A percentile compares a stretch with the other conserved stretches of the same genome.
These are phyloP conservation scores for Ceriops decandra DNA, from an alignment of 345 rosid genomes.

Conservation along the genomic window DNA sequence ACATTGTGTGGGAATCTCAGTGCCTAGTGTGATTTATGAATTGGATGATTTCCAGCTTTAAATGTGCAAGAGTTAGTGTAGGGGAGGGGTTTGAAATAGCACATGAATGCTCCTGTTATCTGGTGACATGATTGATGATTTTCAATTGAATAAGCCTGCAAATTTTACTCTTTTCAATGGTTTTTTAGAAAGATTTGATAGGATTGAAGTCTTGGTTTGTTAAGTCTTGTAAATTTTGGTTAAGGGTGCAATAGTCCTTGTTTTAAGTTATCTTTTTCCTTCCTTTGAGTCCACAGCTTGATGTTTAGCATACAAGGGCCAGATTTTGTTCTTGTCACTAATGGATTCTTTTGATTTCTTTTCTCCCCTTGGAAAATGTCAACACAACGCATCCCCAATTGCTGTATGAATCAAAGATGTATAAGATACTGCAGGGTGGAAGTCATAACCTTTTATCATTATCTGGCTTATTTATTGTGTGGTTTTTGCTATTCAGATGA, in stretches of 20 bases:
- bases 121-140: too few species aligned
- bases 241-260: neutral
- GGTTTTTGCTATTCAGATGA: neutral
- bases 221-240: neutral
- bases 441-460: constrained; percentile 37
- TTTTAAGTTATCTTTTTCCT: neutral
- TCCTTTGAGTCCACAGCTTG: neutral
- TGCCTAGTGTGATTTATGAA: too few species aligned
- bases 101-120: too few species aligned
- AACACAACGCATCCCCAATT: constrained; percentile 93
- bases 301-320: neutral
- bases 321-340: neutral
- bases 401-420: constrained; percentile 76
- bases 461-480: neutral
- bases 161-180: too few species aligned
- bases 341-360: constrained; percentile 1
- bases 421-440: constrained; percentile 90
- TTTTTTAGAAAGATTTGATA: neutral
- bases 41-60: too few species aligned
- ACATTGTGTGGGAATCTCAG: too few species aligned
- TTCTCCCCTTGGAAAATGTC: constrained; percentile 59
- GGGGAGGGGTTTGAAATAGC: too few species aligned
- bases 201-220: neutral
- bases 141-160: too few species aligned
- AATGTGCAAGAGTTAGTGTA: too few species aligned